A percentile compares a stretch with the other conserved stretches of the same genome.
Evolutionary conservation across 768 basidiomycete species (phyloP).

Genomic region (Russula sp.): DNA sequence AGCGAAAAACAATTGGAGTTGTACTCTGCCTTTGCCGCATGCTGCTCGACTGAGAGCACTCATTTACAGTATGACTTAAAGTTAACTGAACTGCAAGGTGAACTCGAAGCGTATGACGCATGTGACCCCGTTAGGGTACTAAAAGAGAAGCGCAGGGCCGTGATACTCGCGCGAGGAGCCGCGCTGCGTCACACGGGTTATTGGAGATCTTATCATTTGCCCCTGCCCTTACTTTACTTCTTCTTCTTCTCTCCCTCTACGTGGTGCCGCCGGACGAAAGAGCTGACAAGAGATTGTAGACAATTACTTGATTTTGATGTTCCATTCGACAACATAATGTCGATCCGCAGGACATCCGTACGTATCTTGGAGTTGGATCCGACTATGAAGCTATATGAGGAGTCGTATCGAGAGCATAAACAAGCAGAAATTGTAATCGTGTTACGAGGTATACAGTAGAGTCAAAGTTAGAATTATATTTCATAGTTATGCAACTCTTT

Average conservation of each 20-base stretch:
- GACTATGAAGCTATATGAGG: slow-evolving; percentile 85
- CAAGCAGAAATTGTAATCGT: background rate
- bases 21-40: slow-evolving; percentile 42
- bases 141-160: slow-evolving; percentile 70
- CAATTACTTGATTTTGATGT: slow-evolving; percentile 64
- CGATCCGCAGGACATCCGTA: slow-evolving; percentile 59
- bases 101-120: slow-evolving; percentile 74
- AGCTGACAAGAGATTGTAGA: slow-evolving; percentile 42
- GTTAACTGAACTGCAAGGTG: slow-evolving; percentile 53
- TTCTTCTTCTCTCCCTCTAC: too few relatives aligned
- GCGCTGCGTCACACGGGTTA: slow-evolving; percentile 88
- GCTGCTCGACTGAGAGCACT: slow-evolving; percentile 56
- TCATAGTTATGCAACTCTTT: background rate
- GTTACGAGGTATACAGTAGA: too few relatives aligned
- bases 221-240: too few relatives aligned
- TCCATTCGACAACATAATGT: slow-evolving; percentile 60
- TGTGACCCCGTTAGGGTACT: slow-evolving; percentile 83
- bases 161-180: slow-evolving; percentile 77
- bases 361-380: slow-evolving; percentile 62
- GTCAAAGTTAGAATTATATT: background rate
- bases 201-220: slow-evolving; percentile 36
- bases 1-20: slow-evolving; percentile 54
- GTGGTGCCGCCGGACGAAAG: background rate
- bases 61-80: too few relatives aligned
- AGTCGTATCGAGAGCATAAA: slow-evolving; percentile 45